These are phyloP conservation scores for Pythium periplocum DNA, from an alignment of 352 stramenopile genomes.

Conservation along the genomic window DNA sequence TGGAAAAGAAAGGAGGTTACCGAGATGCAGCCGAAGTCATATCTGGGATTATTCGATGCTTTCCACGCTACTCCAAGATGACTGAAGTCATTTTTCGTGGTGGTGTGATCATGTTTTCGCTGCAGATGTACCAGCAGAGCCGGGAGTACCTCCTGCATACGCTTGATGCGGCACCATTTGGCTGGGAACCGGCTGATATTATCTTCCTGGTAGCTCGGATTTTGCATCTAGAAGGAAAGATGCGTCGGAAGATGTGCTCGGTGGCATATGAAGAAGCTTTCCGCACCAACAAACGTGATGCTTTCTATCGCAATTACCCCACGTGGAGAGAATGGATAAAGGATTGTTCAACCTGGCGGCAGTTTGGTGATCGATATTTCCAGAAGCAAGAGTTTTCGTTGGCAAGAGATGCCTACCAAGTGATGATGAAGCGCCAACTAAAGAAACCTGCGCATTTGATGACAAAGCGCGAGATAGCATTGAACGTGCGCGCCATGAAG, in stretches of 20 bases:
- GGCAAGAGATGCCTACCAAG: constrained; percentile 49
- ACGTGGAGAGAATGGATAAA: constrained; percentile 67
- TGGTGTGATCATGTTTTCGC: constrained; percentile 48
- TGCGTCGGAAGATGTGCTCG: constrained; percentile 29
- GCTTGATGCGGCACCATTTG: constrained; percentile 41
- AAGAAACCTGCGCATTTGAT: constrained; percentile 24
- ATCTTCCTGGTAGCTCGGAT: constrained; percentile 56
- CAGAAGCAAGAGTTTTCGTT: constrained; percentile 42
- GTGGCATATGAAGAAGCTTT: constrained; percentile 73
- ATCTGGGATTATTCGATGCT: constrained; percentile 47
- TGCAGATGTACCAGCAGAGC: constrained; percentile 58
- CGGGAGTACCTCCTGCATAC: constrained; percentile 66
- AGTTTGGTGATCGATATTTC: constrained; percentile 47
- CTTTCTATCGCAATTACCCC: constrained; percentile 16
- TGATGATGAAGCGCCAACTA: constrained; percentile 51
- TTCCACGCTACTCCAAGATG: constrained; percentile 45
- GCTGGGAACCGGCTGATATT: constrained; percentile 44
- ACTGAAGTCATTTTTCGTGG: constrained; percentile 61
- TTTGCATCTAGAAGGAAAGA: constrained; percentile 45
- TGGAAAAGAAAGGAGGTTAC: constrained; percentile 37
- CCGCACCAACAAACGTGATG: constrained; percentile 32
- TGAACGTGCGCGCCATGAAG: constrained; percentile 4
- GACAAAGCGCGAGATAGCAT: constrained; percentile 28
- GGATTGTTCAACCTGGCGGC: constrained; percentile 38
- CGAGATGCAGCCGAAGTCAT: constrained; percentile 49